Evolutionary conservation across 1,284 basidiomycete genomes (phyloP).

Genomic region (Ganoderma resinaceum): DNA sequence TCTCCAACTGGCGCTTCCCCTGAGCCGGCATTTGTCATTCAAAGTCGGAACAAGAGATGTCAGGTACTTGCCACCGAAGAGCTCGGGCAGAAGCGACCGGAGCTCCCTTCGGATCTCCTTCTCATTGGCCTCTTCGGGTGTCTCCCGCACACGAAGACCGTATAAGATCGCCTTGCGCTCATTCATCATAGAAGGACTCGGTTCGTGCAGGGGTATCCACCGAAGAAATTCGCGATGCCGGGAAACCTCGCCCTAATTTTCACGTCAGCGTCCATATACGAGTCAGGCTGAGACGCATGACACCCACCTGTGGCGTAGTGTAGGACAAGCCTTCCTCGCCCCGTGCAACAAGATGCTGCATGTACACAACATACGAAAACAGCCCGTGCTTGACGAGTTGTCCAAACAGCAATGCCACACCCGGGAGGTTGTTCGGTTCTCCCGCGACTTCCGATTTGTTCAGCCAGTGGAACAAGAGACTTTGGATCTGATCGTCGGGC

Average conservation of each 20-base stretch:
- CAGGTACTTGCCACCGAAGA: constrained; percentile 64
- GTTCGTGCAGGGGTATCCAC: constrained; percentile 71
- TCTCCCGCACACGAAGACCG: constrained; percentile 69
- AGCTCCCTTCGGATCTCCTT: constrained; percentile 73
- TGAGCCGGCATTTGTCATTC: constrained; percentile 26
- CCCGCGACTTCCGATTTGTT: constrained; percentile 71
- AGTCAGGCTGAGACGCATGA: not conserved
- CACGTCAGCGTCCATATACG: not conserved
- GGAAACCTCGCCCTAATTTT: constrained; percentile 46
- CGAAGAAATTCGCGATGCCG: constrained; percentile 72
- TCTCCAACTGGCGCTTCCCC: constrained; percentile 39
- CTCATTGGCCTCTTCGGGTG: constrained; percentile 71
- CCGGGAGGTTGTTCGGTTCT: constrained; percentile 62
- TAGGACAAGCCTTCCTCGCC: constrained; percentile 71
- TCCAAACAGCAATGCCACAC: constrained; percentile 79
- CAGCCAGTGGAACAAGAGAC: constrained; percentile 86
- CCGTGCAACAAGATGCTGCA: constrained; percentile 85
- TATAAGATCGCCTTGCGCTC: constrained; percentile 75
- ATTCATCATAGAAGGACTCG: constrained; percentile 61
- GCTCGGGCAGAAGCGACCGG: constrained; percentile 64
- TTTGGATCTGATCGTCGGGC: constrained; percentile 69
- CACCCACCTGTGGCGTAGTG: constrained; percentile 52
- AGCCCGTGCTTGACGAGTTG: constrained; percentile 79
- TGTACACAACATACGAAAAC: constrained; percentile 87
- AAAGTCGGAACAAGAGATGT: not conserved